Evolutionary conservation across 108 stramenopile species (phyloP), one percentile per base, ranked within the genome.

Genomic region (Bacterosira constricta): DNA sequence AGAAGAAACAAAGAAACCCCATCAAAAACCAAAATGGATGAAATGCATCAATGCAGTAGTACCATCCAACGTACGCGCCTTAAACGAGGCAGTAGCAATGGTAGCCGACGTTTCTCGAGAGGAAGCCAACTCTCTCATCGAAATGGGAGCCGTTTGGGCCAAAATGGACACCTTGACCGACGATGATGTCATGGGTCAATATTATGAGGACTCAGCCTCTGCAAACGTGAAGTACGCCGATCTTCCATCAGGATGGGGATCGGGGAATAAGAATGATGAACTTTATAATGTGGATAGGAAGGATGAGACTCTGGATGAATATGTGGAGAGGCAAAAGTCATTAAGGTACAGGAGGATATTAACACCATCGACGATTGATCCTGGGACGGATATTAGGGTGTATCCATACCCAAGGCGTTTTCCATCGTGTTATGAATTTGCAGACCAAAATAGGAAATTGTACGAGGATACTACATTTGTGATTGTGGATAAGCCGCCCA

Each of bases 391-490:
- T 55, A 56, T 95, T 44, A 77, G 93, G 46, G 58, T 95, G 8
- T 95, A 95, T 76, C 93, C 93, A 6, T 66, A 79, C 31, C 93
- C 93, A 8, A 67, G 93, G 31, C 66, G 91, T 37, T 95, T 92
- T 71, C 90, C 93, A 17, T 77, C 90, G 0, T 94, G 89, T 63
- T 86, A 93, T 39, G 84, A 84, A 15, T 77, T 90, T 23, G 61
- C 82, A 8, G 78, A 83, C 31, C 60, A 44, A 8, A 26, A 55
- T 11, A 37, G 77, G 50, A 63, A 91, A 32, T 56, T 95, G 52
- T 87, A 95, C 60, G 88, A 95, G 63, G 93, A 95, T 69, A 95
- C 93, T 3, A 95, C 93, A 5, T 95, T 95, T 63, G 51, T 95
- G 4, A 85, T 95, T 12, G 91, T 95, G n/a, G 94, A 95, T 47